These are phyloP conservation scores for Lodderomyces theae DNA, from an alignment of 1,139 yeast species.

Conservation along the genomic window DNA sequence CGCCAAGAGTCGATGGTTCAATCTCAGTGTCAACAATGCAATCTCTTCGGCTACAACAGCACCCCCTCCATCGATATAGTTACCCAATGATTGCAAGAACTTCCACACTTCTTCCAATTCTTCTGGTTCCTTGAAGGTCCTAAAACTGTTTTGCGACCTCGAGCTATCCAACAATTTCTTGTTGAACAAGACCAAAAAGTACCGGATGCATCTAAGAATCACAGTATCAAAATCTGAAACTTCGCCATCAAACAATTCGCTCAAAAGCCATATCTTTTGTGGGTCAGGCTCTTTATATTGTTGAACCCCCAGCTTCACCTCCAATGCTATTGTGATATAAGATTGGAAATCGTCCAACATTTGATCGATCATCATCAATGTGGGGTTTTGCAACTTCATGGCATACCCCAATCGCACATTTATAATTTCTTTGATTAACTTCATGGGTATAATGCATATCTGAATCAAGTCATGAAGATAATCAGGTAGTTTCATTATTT, in stretches of 20 bases:
- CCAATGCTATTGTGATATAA: constrained; percentile 73
- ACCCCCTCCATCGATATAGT: constrained; percentile 78
- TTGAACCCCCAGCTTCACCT: constrained; percentile 64
- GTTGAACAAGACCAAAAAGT: constrained; percentile 67
- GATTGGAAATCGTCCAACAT: constrained; percentile 83
- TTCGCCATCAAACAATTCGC: constrained; percentile 61
- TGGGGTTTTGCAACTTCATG: constrained; percentile 74
- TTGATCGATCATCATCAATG: constrained; percentile 95
- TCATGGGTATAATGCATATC: constrained; percentile 73
- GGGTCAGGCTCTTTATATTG: constrained; percentile 65
- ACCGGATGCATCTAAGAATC: constrained; percentile 71
- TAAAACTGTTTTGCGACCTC: constrained; percentile 58
- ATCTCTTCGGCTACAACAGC: constrained; percentile 78
- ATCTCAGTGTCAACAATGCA: constrained; percentile 59
- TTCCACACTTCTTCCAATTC: constrained; percentile 78
- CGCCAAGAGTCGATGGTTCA: constrained; percentile 65
- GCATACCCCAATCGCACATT: constrained; percentile 77
- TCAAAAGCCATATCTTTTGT: constrained; percentile 68
- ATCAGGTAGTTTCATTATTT: constrained; percentile 71
- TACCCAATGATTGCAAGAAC: constrained; percentile 71
- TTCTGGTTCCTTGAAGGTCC: constrained; percentile 91
- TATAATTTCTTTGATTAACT: constrained; percentile 77
- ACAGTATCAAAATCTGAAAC: constrained; percentile 61
- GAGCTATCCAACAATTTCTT: constrained; percentile 79
- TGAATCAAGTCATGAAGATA: constrained; percentile 66